These are phyloP conservation scores for Trichoderma gamsii DNA, from an alignment of 495 filamentous ascomycete species.

Conservation along the genomic window DNA sequence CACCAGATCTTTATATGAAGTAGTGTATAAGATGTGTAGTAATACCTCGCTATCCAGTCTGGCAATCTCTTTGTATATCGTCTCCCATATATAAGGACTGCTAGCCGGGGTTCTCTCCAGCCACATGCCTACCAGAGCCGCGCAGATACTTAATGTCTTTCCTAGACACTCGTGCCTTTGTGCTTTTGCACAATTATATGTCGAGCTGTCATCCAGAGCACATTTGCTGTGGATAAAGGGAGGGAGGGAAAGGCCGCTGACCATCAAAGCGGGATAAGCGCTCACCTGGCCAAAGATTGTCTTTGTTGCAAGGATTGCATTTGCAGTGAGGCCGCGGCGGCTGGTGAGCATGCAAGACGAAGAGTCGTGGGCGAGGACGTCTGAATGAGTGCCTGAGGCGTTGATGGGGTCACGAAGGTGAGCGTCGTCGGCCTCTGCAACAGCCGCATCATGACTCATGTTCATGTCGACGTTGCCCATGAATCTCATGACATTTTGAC, in stretches of 20 bases:
- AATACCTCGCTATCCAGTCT: not conserved
- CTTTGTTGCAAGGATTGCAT: not conserved
- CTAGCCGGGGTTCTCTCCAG: not conserved
- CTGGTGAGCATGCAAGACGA: not conserved
- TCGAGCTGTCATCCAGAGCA: not conserved
- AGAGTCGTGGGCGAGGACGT: not conserved
- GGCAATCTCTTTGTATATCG: not conserved
- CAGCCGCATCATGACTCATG: not conserved
- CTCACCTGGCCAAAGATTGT: constrained; percentile 8
- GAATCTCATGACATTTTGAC: not conserved
- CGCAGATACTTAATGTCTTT: constrained; percentile 4
- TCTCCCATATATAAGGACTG: constrained; percentile 15
- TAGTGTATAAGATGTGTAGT: not conserved
- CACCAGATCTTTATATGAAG: not conserved
- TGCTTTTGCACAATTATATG: not conserved
- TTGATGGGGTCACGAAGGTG: not conserved
- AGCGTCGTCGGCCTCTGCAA: not conserved
- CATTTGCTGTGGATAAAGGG: constrained; percentile 11
- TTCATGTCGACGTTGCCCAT: not conserved
- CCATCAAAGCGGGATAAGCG: constrained; percentile 8
- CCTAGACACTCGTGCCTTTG: not conserved
- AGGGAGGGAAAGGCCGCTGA: constrained; percentile 2
- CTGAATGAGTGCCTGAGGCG: not conserved
- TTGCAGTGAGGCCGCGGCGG: not conserved
- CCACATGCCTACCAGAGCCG: not conserved